Base-by-base conservation (phyloP, 2,329 filamentous ascomycete genomes). In the Colletotrichum musicola region DNA sequence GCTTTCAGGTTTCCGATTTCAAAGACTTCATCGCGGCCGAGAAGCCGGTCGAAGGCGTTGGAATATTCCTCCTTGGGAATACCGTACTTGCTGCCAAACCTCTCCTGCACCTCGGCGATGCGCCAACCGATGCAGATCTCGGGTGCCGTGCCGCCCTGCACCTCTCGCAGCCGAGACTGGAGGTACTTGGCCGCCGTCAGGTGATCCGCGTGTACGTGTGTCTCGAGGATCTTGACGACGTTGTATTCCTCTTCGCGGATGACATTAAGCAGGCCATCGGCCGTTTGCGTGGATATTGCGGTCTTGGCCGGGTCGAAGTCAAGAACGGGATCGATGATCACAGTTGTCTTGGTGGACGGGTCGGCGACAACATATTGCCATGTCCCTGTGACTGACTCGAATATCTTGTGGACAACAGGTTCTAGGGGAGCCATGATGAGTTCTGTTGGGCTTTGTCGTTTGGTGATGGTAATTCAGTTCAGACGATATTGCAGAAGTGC, bases 301-400 rank as follows among this genome's bases (percentile, higher is more conserved):
- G 72, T 68, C 6, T 62, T 75, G 40, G 62, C 63, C 0, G 79
- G 79, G 56, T 87, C 81, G 70, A 83, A 88, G 74, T 89, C 84
- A 3, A 90, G 76, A 0, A 90, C 88, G 0, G 87, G 78, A 71
- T 90, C 88, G 71, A 90, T 88, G 62, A 89, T 85, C 54, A 82
- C 83, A 14, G 85, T 83, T 0, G 73, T 71, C 2, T 72, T 74
- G 1, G 84, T 85, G 0, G 73, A 62, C 0, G 83, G 81, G 70
- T 88, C 86, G 1, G 81, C 83, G 1, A 89, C 82, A 3, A 89
- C 73, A 68, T 87, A 88, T 72, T 89, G 86, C 82, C 83, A 88
- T 10, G 85, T 86, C 20, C 77, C 79, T 1, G 87, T 80, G 6
- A 51, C 38, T 1, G 74, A 68, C 60, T 80, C 77, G 56, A 80